Percentiles rank a stretch among this genome's conserved stretches.
These are phyloP conservation scores for Reutealis trisperma DNA, from an alignment of 345 rosid genomes.

Conservation along the genomic window DNA sequence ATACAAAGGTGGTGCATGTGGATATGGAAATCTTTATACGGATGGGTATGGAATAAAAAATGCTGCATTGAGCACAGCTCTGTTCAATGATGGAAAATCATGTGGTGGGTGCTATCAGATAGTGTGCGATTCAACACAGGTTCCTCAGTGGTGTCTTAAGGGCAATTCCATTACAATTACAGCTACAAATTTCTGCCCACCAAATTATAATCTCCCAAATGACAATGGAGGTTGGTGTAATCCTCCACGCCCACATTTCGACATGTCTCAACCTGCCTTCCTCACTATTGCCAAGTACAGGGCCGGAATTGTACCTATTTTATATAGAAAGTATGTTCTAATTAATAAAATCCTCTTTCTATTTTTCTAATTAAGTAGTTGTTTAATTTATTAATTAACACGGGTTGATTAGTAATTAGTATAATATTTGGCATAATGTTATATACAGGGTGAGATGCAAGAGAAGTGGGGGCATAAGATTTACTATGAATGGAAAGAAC, in stretches of 20 bases:
- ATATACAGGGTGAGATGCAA: slow-evolving; percentile 54
- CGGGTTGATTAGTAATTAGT: background rate
- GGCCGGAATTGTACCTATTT: slow-evolving; percentile 29
- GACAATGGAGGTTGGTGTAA: slow-evolving; percentile 40
- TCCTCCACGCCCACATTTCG: slow-evolving; percentile 31
- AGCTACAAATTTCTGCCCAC: slow-evolving; percentile 37
- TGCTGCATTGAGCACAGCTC: slow-evolving; percentile 32
- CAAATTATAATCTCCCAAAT: slow-evolving; percentile 29
- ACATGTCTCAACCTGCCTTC: slow-evolving; percentile 35
- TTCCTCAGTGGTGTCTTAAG: slow-evolving; percentile 29
- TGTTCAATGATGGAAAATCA: slow-evolving; percentile 33
- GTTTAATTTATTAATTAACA: no score
- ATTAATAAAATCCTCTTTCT: background rate
- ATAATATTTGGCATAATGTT: background rate
- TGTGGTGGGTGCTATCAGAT: slow-evolving; percentile 36
- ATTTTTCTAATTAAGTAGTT: no score
- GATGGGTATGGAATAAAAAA: slow-evolving; percentile 30
- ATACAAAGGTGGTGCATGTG: slow-evolving; percentile 30
- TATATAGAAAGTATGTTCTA: slow-evolving; percentile 19
- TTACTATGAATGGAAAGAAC: slow-evolving; percentile 62
- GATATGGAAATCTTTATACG: slow-evolving; percentile 32
- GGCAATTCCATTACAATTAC: slow-evolving; percentile 26
- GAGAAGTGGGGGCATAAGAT: slow-evolving; percentile 71
- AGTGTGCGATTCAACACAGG: slow-evolving; percentile 14
- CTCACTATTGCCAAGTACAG: slow-evolving; percentile 27